Conservation (phyloP, 495 filamentous ascomycete species). For the Staphylotrichum longicolle region DNA sequence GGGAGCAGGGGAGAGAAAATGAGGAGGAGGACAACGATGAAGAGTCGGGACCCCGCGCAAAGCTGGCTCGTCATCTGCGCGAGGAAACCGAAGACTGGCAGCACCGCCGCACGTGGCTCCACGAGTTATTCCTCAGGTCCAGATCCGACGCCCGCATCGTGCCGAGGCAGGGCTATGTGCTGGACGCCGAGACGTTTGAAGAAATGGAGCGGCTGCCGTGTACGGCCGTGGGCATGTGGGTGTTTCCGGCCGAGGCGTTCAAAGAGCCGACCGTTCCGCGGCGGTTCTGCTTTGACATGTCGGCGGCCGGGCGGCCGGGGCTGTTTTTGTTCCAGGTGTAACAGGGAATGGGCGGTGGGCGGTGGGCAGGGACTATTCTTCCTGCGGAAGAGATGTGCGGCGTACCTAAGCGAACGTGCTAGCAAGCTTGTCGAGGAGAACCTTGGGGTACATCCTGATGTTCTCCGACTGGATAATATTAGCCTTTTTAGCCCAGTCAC, state of each 20-base stretch:
- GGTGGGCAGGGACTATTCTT: neutral
- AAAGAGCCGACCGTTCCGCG: neutral
- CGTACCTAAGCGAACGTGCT: too few species aligned
- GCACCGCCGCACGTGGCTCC: neutral
- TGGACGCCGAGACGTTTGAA: neutral
- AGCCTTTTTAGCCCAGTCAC: too few species aligned
- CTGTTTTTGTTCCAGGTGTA: neutral
- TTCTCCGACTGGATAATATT: too few species aligned
- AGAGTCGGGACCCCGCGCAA: neutral
- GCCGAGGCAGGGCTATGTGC: neutral
- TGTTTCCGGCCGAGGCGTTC: constrained; percentile 1
- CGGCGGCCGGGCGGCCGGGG: neutral
- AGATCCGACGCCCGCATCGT: neutral
- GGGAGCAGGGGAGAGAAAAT: neutral
- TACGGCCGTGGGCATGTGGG: neutral
- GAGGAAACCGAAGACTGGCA: constrained; percentile 1
- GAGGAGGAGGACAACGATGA: neutral
- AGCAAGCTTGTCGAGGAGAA: too few species aligned
- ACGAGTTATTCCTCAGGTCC: neutral
- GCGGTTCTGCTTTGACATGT: constrained; percentile 1
- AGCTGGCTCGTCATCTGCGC: constrained; percentile 2
- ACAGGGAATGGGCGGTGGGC: neutral
- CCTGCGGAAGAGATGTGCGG: too few species aligned
- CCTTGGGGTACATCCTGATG: too few species aligned
- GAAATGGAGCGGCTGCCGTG: neutral